A percentile compares a stretch with the other conserved stretches of the same genome.
Conservation (phyloP, 1,284 basidiomycete genomes). For the Sporisorium scitamineum region DNA sequence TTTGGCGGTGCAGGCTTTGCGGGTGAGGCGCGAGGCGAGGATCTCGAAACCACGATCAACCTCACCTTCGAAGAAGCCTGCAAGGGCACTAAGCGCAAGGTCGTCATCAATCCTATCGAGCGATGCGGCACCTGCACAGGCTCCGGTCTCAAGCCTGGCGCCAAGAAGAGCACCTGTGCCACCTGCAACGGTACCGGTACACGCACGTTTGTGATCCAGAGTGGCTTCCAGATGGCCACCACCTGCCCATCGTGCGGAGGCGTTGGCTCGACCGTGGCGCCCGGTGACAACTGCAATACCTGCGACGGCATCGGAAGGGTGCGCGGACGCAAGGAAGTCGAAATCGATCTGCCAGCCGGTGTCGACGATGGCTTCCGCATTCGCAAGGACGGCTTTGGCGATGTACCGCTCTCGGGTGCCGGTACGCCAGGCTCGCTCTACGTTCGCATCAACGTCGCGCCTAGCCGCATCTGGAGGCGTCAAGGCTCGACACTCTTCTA, state of each 20-base stretch:
- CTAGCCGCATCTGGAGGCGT: constrained; percentile 86
- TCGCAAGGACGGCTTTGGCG: constrained; percentile 84
- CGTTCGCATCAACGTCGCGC: constrained; percentile 85
- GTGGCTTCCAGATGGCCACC: constrained; percentile 96
- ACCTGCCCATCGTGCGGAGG: constrained; percentile 89
- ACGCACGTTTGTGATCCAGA: constrained; percentile 89
- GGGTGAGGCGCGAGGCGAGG: constrained; percentile 79
- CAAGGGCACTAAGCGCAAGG: constrained; percentile 83
- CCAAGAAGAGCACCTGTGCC: constrained; percentile 83
- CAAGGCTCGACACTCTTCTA: constrained; percentile 94
- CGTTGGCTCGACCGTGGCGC: constrained; percentile 83
- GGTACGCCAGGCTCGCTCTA: constrained; percentile 85
- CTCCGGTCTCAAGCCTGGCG: constrained; percentile 85
- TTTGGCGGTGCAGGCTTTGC: constrained; percentile 71
- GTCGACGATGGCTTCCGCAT: constrained; percentile 97
- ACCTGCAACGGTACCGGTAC: constrained; percentile 89
- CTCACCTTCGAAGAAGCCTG: constrained; percentile 92
- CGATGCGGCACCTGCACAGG: constrained; percentile 88
- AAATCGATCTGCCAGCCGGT: constrained; percentile 82
- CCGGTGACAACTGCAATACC: constrained; percentile 80
- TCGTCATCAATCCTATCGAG: constrained; percentile 84
- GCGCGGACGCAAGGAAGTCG: constrained; percentile 80
- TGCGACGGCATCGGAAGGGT: constrained; percentile 92
- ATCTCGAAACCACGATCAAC: constrained; percentile 82
- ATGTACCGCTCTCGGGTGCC: constrained; percentile 79